Evolutionary conservation across 768 basidiomycete species (phyloP).

Genomic region (Mycena amicta): DNA sequence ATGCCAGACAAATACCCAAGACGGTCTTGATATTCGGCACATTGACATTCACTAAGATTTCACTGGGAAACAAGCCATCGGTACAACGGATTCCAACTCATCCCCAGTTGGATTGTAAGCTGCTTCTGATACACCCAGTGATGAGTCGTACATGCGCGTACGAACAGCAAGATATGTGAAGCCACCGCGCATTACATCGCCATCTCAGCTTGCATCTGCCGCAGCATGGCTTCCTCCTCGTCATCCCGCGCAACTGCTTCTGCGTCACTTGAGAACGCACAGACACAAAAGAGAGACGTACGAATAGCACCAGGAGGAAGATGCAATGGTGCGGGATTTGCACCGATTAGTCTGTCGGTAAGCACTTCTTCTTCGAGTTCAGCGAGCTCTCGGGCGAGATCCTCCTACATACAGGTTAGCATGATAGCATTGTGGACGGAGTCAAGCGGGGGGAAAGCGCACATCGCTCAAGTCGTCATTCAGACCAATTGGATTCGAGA

Average conservation of each 20-base stretch:
- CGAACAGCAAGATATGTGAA: not conserved
- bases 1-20: too few relatives aligned
- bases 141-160: too few relatives aligned
- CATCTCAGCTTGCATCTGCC: constrained; percentile 6
- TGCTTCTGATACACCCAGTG: too few relatives aligned
- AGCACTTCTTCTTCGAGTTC: constrained; percentile 87
- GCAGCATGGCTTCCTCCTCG: not conserved
- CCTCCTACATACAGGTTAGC: constrained; percentile 52
- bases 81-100: too few relatives aligned
- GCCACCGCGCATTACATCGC: not conserved
- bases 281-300: not conserved
- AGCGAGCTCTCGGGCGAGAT: constrained; percentile 76
- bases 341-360: constrained; percentile 79
- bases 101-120: too few relatives aligned
- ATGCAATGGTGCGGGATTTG: constrained; percentile 87
- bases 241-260: not conserved
- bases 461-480: constrained; percentile 74
- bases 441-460: too few relatives aligned
- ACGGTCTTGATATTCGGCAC: too few relatives aligned
- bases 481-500: constrained; percentile 67
- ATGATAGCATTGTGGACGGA: constrained; percentile 5
- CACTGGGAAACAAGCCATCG: too few relatives aligned
- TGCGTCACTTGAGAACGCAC: not conserved
- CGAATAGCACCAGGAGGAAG: constrained; percentile 56
- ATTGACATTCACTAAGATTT: too few relatives aligned